These are phyloP conservation scores for Botryosphaeria dothidea DNA, from an alignment of 2,329 filamentous ascomycete species.

Conservation along the genomic window DNA sequence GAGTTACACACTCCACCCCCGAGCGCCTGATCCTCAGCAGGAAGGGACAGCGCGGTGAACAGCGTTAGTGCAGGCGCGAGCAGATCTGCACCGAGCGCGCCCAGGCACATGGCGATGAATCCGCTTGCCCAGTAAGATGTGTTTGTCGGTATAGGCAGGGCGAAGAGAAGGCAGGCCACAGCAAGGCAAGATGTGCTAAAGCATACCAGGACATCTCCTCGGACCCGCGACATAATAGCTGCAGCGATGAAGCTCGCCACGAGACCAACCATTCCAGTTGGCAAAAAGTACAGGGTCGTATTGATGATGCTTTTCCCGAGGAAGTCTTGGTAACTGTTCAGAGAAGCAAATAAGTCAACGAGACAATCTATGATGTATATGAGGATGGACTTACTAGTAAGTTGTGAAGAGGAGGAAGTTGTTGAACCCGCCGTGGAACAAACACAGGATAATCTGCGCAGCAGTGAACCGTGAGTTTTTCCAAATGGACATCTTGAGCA, in stretches of 20 bases:
- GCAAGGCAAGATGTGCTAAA: constrained; percentile 59
- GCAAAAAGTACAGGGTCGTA: constrained; percentile 58
- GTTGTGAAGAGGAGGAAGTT: constrained; percentile 68
- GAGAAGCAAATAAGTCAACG: constrained; percentile 39
- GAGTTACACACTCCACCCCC: constrained; percentile 70
- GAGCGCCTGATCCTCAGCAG: constrained; percentile 64
- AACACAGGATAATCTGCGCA: constrained; percentile 64
- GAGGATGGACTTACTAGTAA: constrained; percentile 50
- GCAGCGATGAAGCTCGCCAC: constrained; percentile 57
- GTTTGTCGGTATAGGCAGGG: constrained; percentile 61
- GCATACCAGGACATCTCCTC: constrained; percentile 59
- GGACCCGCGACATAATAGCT: constrained; percentile 48
- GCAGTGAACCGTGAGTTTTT: constrained; percentile 60
- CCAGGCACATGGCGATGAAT: constrained; percentile 65
- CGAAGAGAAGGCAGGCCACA: constrained; percentile 61
- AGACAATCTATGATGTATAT: neutral
- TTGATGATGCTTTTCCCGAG: constrained; percentile 55
- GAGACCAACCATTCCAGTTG: constrained; percentile 62
- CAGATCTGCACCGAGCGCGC: constrained; percentile 67
- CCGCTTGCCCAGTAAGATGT: constrained; percentile 59
- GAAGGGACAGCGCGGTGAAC: constrained; percentile 64
- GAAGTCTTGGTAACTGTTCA: constrained; percentile 42
- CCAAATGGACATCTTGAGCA: constrained; percentile 70
- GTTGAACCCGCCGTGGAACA: constrained; percentile 70
- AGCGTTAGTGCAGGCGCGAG: constrained; percentile 66